Conservation (phyloP, 441 rosid species). For the Eruca vesicaria region DNA sequence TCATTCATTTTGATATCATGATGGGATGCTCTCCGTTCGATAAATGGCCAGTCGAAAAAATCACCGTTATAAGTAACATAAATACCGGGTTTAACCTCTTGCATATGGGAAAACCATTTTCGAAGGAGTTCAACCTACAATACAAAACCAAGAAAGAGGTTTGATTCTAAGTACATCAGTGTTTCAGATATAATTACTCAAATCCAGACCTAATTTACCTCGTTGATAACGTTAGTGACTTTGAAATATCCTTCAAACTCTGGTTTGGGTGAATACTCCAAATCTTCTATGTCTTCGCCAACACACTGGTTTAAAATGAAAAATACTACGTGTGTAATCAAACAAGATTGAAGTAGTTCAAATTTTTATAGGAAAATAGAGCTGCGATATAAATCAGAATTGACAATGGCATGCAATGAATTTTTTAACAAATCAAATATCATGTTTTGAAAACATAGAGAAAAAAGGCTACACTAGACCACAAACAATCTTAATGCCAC, state of each 20-base stretch:
- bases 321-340: conserved; percentile 20
- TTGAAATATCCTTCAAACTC: conserved; percentile 93
- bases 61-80: conserved; percentile 98
- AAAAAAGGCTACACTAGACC: not conserved
- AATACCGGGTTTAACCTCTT: conserved; percentile 92
- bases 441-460: not conserved
- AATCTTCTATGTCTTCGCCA: conserved; percentile 90
- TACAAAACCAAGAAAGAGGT: conserved; percentile 29
- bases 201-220: conserved; percentile 50
- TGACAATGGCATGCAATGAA: conserved; percentile 21
- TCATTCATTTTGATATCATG: conserved; percentile 85
- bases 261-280: conserved; percentile 98
- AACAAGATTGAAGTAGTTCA: conserved; percentile 9
- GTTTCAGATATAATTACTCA: conserved; percentile 8
- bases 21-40: conserved; percentile 91
- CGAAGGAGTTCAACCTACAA: conserved; percentile 83
- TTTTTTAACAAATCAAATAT: not conserved
- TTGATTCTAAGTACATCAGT: not conserved
- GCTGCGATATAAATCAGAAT: conserved; percentile 10
- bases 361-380: not conserved
- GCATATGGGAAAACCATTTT: conserved; percentile 95
- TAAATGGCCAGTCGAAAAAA: conserved; percentile 98
- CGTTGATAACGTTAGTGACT: conserved; percentile 79
- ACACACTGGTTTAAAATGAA: conserved; percentile 62
- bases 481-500: conserved; percentile 8